These are phyloP conservation scores for Penicillium sclerotigenum DNA, from an alignment of 2,329 filamentous ascomycete species.

Conservation along the genomic window DNA sequence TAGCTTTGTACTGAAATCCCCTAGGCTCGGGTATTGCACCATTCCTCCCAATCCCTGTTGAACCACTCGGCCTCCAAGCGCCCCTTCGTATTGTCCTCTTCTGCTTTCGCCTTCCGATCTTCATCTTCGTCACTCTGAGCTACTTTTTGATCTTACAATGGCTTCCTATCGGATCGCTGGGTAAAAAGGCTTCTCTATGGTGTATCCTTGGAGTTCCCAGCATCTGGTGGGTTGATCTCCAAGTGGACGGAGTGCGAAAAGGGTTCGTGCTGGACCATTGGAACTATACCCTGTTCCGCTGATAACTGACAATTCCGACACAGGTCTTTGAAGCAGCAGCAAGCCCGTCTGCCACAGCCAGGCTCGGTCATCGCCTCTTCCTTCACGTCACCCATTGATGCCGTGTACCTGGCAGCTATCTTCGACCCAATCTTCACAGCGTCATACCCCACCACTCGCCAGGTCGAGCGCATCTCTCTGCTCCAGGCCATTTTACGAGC, in stretches of 20 bases:
- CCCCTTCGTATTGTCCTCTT: conserved; percentile 71
- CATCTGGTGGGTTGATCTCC: conserved; percentile 98
- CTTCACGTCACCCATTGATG: conserved; percentile 89
- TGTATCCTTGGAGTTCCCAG: conserved; percentile 81
- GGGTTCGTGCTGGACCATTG: conserved; percentile 53
- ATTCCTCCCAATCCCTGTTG: conserved; percentile 77
- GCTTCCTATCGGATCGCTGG: conserved; percentile 66
- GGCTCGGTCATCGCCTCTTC: conserved; percentile 83
- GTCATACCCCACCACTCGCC: conserved; percentile 70
- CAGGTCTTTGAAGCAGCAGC: conserved; percentile 66
- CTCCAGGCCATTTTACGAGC: conserved; percentile 71
- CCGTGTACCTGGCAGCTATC: conserved; percentile 88
- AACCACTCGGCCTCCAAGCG: conserved; percentile 60
- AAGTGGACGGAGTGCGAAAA: conserved; percentile 92
- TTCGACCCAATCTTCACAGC: conserved; percentile 94
- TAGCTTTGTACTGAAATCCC: neutral
- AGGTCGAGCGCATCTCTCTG: conserved; percentile 74
- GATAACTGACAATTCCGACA: neutral
- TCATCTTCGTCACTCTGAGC: conserved; percentile 62
- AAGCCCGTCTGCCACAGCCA: conserved; percentile 70
- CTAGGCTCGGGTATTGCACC: conserved; percentile 92
- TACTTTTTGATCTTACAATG: conserved; percentile 83
- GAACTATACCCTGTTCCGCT: neutral
- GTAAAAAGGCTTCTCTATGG: conserved; percentile 85
- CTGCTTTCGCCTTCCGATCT: conserved; percentile 72